Evolutionary conservation across 1,139 yeast genomes (phyloP).

Genomic region (Suhomyces taliae): DNA sequence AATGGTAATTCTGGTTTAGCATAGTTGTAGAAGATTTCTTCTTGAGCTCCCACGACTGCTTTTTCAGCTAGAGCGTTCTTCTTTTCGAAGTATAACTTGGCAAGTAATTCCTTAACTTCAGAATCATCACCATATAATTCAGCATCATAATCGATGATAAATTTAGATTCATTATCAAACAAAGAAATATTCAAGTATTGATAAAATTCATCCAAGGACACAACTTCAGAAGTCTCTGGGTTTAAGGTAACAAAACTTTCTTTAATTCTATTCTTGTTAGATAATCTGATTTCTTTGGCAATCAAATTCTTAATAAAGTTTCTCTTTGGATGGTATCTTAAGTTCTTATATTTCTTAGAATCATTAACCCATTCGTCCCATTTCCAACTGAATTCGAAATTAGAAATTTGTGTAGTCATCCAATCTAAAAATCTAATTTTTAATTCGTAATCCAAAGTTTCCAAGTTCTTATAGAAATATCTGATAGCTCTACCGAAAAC

Average conservation of each 20-base stretch:
- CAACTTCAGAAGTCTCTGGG: constrained; percentile 26
- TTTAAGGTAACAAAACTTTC: constrained; percentile 65
- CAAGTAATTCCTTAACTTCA: constrained; percentile 27
- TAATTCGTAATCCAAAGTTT: constrained; percentile 72
- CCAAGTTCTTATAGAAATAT: constrained; percentile 70
- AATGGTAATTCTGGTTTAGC: constrained; percentile 40
- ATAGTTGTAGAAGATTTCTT: constrained; percentile 41
- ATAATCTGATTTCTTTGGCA: constrained; percentile 78
- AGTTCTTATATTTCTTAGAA: constrained; percentile 36
- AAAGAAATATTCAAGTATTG: constrained; percentile 55
- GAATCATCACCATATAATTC: constrained; percentile 33
- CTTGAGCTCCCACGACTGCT: constrained; percentile 37
- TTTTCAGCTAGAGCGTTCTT: constrained; percentile 28
- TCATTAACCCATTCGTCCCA: constrained; percentile 93
- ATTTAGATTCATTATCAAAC: constrained; percentile 27
- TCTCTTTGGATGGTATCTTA: constrained; percentile 67
- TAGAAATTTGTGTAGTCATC: constrained; percentile 92
- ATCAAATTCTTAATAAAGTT: constrained; percentile 77
- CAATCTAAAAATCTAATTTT: constrained; percentile 78
- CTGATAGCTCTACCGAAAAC: constrained; percentile 93
- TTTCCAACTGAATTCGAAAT: constrained; percentile 95
- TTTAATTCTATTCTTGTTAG: constrained; percentile 66
- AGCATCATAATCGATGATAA: constrained; percentile 35
- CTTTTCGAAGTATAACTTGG: constrained; percentile 32
- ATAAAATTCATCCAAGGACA: constrained; percentile 55